Conservation (phyloP, 495 filamentous ascomycete genomes). For the Aspergillus bertholletiae region DNA sequence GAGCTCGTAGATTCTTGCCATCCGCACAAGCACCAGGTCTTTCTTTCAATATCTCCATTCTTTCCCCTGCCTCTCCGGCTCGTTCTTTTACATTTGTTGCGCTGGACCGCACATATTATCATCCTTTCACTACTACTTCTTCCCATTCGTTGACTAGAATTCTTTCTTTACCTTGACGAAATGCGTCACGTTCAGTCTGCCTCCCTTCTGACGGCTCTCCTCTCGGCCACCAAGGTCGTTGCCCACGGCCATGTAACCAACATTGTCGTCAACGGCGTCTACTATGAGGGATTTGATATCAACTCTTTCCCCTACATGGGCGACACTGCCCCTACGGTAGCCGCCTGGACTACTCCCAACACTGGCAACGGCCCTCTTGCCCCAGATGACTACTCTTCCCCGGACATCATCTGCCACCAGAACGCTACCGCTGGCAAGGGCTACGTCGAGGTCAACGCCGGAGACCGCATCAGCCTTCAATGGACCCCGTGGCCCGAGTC, state of each 20-base stretch:
- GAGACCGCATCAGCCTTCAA: constrained; percentile 46
- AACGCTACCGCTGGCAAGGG: constrained; percentile 44
- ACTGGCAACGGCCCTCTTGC: constrained; percentile 52
- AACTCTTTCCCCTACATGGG: constrained; percentile 19
- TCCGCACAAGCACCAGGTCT: not conserved
- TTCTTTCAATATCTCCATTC: not conserved
- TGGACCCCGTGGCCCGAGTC: constrained; percentile 60
- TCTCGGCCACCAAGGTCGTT: constrained; percentile 34
- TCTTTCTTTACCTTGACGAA: not conserved
- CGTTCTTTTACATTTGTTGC: constrained; percentile 3
- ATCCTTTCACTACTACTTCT: not conserved
- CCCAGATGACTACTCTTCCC: constrained; percentile 36
- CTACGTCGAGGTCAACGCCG: constrained; percentile 45
- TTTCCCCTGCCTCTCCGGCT: not conserved
- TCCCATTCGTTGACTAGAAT: not conserved
- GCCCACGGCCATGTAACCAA: constrained; percentile 53
- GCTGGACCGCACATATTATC: constrained; percentile 3
- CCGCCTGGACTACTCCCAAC: constrained; percentile 45
- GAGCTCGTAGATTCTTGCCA: not conserved
- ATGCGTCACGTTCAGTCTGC: constrained; percentile 10
- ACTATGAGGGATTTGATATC: constrained; percentile 27
- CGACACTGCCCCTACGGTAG: constrained; percentile 32
- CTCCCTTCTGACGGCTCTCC: constrained; percentile 17
- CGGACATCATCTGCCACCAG: constrained; percentile 62
- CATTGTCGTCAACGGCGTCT: constrained; percentile 49